A percentile compares a stretch with the other conserved stretches of the same genome.
Evolutionary conservation across 1,139 yeast genomes (phyloP).

Genomic region (Maudiozyma humilis): DNA sequence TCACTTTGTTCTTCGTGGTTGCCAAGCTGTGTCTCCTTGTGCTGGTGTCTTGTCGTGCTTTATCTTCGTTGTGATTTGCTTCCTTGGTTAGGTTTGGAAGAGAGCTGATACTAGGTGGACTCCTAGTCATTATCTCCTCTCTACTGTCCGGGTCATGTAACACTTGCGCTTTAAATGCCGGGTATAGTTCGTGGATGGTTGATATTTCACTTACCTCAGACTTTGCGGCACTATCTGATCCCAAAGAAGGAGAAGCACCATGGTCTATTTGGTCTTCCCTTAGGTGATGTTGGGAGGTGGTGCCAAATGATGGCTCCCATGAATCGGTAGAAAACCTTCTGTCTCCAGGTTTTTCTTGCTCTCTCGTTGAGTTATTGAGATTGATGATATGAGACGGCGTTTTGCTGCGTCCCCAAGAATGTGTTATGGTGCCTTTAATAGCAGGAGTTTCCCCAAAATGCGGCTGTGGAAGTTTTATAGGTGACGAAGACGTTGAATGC

Average conservation of each 20-base stretch:
- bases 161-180: not conserved
- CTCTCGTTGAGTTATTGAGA: not conserved
- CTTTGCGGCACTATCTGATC: not conserved
- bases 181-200: not conserved
- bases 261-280: not conserved
- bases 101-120: not conserved
- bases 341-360: not conserved
- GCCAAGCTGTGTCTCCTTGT: not conserved
- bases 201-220: not conserved
- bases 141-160: not conserved
- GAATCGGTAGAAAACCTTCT: slow-evolving; percentile 1
- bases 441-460: slow-evolving; percentile 22
- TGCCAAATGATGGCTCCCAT: not conserved
- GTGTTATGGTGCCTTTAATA: slow-evolving; percentile 35
- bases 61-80: not conserved
- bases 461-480: not conserved
- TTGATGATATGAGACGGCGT: slow-evolving; percentile 9
- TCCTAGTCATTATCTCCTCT: not conserved
- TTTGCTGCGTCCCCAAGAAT: slow-evolving; percentile 33
- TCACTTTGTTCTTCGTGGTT: slow-evolving; percentile 5
- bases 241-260: no score
- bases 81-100: not conserved
- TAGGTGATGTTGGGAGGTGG: not conserved
- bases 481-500: slow-evolving; percentile 12
- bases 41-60: not conserved